These are phyloP conservation scores for Thelephora ganbajun DNA, from an alignment of 768 basidiomycete genomes.

Conservation along the genomic window DNA sequence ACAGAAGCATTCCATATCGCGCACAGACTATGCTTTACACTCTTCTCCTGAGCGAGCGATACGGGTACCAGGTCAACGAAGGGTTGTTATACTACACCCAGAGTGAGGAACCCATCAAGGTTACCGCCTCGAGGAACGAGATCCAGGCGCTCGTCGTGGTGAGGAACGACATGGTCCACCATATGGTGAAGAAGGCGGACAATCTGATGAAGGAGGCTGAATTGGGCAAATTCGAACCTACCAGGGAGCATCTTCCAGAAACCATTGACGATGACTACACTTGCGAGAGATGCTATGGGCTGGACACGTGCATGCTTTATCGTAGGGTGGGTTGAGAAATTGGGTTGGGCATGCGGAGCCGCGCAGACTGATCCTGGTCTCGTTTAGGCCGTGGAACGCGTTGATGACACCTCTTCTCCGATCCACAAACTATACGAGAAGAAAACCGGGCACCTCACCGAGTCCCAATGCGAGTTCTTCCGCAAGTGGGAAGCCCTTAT, in stretches of 20 bases:
- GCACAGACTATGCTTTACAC: constrained; percentile 98
- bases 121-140: constrained; percentile 72
- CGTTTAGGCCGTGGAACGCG: constrained; percentile 55
- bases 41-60: constrained; percentile 80
- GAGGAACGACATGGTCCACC: constrained; percentile 76
- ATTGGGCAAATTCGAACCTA: constrained; percentile 9
- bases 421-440: constrained; percentile 57
- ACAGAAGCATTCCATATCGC: constrained; percentile 60
- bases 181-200: constrained; percentile 42
- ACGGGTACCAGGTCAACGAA: constrained; percentile 63
- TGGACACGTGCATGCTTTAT: constrained; percentile 90
- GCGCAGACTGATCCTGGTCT: constrained; percentile 3
- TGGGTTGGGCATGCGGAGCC: constrained; percentile 1
- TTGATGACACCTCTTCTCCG: constrained; percentile 35
- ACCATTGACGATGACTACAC: constrained; percentile 71
- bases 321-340: constrained; percentile 41
- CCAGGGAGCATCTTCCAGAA: constrained; percentile 62
- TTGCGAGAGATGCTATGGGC: constrained; percentile 70
- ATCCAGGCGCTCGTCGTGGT: constrained; percentile 67
- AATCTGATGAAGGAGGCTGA: neutral
- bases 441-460: constrained; percentile 72
- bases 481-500: constrained; percentile 82
- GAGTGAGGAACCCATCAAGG: constrained; percentile 72
- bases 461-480: constrained; percentile 63
- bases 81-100: constrained; percentile 94